Conservation (phyloP, 306 rosid genomes). For the Fagus crenata region DNA sequence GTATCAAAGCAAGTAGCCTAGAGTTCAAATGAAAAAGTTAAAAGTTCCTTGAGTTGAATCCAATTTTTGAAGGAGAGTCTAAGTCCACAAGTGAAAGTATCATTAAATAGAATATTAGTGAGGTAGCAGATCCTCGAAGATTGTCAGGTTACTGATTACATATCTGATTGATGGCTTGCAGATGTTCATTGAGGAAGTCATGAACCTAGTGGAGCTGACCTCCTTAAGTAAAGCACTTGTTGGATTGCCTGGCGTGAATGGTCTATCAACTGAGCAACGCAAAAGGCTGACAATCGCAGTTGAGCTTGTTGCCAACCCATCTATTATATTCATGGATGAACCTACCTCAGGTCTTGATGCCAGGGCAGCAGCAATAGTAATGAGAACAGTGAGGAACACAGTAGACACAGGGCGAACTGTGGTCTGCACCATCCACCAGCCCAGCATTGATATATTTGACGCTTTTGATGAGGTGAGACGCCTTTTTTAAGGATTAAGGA, state of each 20-base stretch:
- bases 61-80: too few species aligned
- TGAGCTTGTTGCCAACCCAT: constrained; percentile 94
- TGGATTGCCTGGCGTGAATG: constrained; percentile 79
- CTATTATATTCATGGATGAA: constrained; percentile 95
- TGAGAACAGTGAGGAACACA: constrained; percentile 93
- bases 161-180: constrained; percentile 31
- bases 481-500: neutral
- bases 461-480: constrained; percentile 86
- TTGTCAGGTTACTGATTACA: neutral
- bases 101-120: too few species aligned
- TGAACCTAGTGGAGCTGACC: constrained; percentile 83
- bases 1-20: too few species aligned
- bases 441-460: constrained; percentile 94
- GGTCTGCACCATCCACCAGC: constrained; percentile 96
- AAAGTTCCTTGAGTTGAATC: too few species aligned
- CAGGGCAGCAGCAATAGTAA: constrained; percentile 92
- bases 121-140: too few species aligned
- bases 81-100: too few species aligned
- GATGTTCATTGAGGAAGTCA: constrained; percentile 92
- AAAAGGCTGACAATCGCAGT: constrained; percentile 90
- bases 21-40: too few species aligned
- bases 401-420: constrained; percentile 94
- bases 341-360: constrained; percentile 99
- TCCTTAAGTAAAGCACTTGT: constrained; percentile 71
- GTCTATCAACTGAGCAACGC: constrained; percentile 84